A percentile compares a stretch with the other conserved stretches of the same genome.
phyloP scores from a whole-genome alignment of 768 basidiomycete genomes.

The Rhodosporidiobolus odoratus region DNA sequence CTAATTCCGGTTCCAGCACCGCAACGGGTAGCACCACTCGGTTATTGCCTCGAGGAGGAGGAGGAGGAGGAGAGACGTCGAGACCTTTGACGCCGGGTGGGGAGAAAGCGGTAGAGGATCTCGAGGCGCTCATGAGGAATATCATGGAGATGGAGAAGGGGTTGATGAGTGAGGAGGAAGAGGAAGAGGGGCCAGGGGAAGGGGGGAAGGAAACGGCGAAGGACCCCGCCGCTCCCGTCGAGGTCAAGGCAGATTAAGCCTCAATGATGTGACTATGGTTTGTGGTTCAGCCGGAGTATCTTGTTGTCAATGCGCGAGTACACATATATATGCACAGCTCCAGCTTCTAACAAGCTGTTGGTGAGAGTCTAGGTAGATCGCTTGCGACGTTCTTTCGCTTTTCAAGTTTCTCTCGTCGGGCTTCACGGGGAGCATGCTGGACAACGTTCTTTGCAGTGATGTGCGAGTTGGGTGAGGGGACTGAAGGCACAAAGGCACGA shows the following conservation, averaged over 20 bases:
- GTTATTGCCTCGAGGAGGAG: background rate
- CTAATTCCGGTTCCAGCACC: background rate
- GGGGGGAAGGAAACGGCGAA: background rate
- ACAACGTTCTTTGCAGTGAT: background rate
- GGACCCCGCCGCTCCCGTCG: too few relatives aligned
- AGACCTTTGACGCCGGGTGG: slow-evolving; percentile 23
- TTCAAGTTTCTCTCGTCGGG: too few relatives aligned
- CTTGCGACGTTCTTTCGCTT: too few relatives aligned
- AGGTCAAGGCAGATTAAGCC: too few relatives aligned
- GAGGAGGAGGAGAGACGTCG: background rate
- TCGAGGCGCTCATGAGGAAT: slow-evolving; percentile 26
- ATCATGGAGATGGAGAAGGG: slow-evolving; percentile 23
- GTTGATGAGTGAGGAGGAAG: background rate
- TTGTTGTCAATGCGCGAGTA: too few relatives aligned
- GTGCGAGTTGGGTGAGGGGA: background rate
- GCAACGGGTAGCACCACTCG: background rate
- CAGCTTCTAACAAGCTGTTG: too few relatives aligned
- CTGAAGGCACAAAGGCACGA: too few relatives aligned
- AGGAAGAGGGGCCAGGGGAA: background rate
- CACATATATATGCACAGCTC: too few relatives aligned
- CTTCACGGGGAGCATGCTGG: too few relatives aligned
- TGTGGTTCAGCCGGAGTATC: too few relatives aligned
- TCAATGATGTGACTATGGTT: too few relatives aligned
- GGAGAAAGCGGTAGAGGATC: slow-evolving; percentile 23
- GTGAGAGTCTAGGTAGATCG: too few relatives aligned